A percentile compares a stretch with the other conserved stretches of the same genome.
phyloP scores from a whole-genome alignment of 208 protist species.

The Leptomonas seymouri region DNA sequence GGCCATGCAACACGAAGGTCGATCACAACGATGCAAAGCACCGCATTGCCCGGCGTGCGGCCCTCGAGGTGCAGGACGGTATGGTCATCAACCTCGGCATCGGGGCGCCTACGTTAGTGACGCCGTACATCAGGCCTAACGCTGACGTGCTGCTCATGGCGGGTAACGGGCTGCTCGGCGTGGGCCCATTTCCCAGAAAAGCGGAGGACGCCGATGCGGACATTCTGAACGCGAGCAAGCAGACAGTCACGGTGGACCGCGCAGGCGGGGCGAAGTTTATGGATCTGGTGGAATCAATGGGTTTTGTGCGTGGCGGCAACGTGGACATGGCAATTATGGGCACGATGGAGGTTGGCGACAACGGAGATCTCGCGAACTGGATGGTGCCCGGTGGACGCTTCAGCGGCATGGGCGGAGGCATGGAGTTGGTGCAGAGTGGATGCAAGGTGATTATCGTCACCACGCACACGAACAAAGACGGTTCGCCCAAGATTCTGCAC shows the following conservation, averaged over 20 bases:
- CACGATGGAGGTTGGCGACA: conserved; percentile 87
- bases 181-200: conserved; percentile 85
- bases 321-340: conserved; percentile 95
- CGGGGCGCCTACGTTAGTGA: conserved; percentile 95
- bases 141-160: conserved; percentile 86
- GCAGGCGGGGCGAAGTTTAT: conserved; percentile 81
- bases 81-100: conserved; percentile 96
- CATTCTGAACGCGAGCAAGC: conserved; percentile 96
- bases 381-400: conserved; percentile 95
- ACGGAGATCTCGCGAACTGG: conserved; percentile 97
- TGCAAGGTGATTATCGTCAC: conserved; percentile 94
- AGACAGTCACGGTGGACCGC: conserved; percentile 92
- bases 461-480: conserved; percentile 92
- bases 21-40: conserved; percentile 38
- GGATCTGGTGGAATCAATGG: conserved; percentile 85
- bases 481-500: conserved; percentile 84
- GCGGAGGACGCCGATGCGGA: conserved; percentile 85
- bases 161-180: conserved; percentile 91
- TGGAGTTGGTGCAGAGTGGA: conserved; percentile 90
- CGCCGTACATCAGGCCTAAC: conserved; percentile 80
- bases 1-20: neutral
- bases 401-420: conserved; percentile 96
- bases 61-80: conserved; percentile 94
- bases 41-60: conserved; percentile 93
- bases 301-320: conserved; percentile 94